Conservation (phyloP, 768 basidiomycete species). For the Strobilomyces confusus region DNA sequence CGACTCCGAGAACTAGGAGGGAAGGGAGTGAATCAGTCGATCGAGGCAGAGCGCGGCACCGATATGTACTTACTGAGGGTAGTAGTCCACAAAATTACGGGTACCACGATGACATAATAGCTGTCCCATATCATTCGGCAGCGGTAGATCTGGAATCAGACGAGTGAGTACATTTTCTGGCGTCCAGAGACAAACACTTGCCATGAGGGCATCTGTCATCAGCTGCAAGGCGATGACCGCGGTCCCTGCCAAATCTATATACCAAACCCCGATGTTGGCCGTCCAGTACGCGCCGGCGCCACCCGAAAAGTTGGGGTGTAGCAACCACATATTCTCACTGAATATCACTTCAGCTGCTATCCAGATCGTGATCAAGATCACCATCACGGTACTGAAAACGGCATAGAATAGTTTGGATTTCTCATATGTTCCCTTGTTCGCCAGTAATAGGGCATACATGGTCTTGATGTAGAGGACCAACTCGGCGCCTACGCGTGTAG, state of each 20-base stretch:
- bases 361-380: slow-evolving; percentile 30
- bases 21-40: too few relatives aligned
- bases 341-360: slow-evolving; percentile 20
- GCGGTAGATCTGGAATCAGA: too few relatives aligned
- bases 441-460: slow-evolving; percentile 11
- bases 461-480: slow-evolving; percentile 1
- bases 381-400: slow-evolving; percentile 23
- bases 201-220: slow-evolving; percentile 32
- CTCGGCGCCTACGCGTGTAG: background rate
- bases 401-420: slow-evolving; percentile 18
- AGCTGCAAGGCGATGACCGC: slow-evolving; percentile 30
- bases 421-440: background rate
- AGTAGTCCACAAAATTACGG: too few relatives aligned
- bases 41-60: too few relatives aligned
- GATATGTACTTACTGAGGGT: too few relatives aligned
- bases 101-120: too few relatives aligned
- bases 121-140: too few relatives aligned
- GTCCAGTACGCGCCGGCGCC: slow-evolving; percentile 32
- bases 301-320: slow-evolving; percentile 30
- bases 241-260: slow-evolving; percentile 24
- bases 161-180: too few relatives aligned
- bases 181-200: background rate
- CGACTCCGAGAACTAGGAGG: slow-evolving; percentile 16
- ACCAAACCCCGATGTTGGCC: slow-evolving; percentile 24
- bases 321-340: slow-evolving; percentile 35